phyloP scores from a whole-genome alignment of 371 early-diverging fungal genomes.

The Actinomucor elegans region DNA sequence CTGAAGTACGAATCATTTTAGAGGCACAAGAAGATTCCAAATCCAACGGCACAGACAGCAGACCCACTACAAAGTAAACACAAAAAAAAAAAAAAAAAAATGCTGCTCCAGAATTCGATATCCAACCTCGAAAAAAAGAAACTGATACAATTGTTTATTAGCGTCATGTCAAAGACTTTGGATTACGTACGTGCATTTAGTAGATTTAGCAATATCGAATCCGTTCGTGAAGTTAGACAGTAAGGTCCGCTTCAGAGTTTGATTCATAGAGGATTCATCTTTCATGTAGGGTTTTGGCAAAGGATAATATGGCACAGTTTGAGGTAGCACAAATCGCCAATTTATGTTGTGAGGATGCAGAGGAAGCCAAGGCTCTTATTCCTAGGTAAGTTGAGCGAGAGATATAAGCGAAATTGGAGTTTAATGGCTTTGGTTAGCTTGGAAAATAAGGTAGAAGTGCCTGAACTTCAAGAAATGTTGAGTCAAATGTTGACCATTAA shows the following conservation, averaged over 20 bases:
- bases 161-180: constrained; percentile 76
- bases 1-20: constrained; percentile 81
- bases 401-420: neutral
- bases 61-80: constrained; percentile 43
- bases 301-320: constrained; percentile 68
- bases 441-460: constrained; percentile 20
- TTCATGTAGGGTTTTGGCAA: constrained; percentile 59
- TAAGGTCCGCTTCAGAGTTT: no score
- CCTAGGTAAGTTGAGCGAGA: constrained; percentile 62
- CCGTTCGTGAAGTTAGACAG: constrained; percentile 83
- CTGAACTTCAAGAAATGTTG: constrained; percentile 64
- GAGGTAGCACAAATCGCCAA: constrained; percentile 90
- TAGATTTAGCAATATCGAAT: constrained; percentile 81
- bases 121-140: no score
- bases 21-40: constrained; percentile 64
- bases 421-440: constrained; percentile 5
- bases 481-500: constrained; percentile 76
- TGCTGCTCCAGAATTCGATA: neutral
- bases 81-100: neutral
- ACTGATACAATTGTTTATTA: constrained; percentile 12
- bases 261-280: no score
- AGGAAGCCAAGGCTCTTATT: constrained; percentile 83
- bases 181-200: constrained; percentile 83
- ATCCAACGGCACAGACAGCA: constrained; percentile 29
- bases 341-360: constrained; percentile 84